Evolutionary conservation across 345 rosid species (phyloP).

Genomic region (Eutrema yunnanense): DNA sequence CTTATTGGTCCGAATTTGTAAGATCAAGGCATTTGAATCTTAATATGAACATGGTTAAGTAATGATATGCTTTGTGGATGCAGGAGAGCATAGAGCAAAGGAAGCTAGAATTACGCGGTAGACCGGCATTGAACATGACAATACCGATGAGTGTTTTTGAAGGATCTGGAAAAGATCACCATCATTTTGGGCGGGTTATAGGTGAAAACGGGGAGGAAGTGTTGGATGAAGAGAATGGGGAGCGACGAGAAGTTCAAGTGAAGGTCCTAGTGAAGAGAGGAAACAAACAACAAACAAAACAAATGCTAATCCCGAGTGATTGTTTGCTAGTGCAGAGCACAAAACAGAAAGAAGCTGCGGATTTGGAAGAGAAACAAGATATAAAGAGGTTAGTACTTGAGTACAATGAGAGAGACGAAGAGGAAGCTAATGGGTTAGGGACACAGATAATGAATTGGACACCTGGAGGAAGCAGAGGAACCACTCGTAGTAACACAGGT

Average conservation of each 20-base stretch:
- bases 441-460: constrained; percentile 67
- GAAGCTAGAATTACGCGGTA: constrained; percentile 78
- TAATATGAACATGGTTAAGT: neutral
- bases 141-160: constrained; percentile 93
- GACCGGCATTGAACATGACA: constrained; percentile 80
- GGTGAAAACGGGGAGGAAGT: constrained; percentile 79
- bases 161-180: constrained; percentile 80
- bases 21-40: neutral
- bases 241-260: constrained; percentile 79
- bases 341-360: constrained; percentile 97
- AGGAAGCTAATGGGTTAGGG: constrained; percentile 75
- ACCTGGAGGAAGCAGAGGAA: constrained; percentile 50
- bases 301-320: constrained; percentile 88
- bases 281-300: constrained; percentile 91
- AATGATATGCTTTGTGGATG: constrained; percentile 21
- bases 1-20: neutral
- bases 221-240: constrained; percentile 66
- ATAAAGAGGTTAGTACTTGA: constrained; percentile 93
- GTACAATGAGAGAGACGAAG: constrained; percentile 96
- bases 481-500: constrained; percentile 41
- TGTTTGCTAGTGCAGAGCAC: constrained; percentile 86
- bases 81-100: constrained; percentile 99
- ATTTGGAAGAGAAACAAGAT: constrained; percentile 95
- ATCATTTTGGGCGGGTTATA: constrained; percentile 53
- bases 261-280: constrained; percentile 97